Conservation (phyloP, 2,329 filamentous ascomycete species). For the Conoideocrella luteorostrata region DNA sequence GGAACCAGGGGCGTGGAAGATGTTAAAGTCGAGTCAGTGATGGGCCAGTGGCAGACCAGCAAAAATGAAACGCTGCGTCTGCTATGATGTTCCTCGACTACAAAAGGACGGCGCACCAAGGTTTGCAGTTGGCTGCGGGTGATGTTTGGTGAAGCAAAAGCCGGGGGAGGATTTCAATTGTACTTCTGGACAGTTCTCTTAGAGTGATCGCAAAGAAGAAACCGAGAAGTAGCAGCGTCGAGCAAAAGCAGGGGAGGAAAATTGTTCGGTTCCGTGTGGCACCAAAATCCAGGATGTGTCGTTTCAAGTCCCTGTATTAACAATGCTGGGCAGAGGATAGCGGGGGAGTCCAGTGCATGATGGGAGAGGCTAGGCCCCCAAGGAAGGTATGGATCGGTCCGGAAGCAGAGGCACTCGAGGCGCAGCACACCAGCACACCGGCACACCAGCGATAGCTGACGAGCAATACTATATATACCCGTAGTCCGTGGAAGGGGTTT, state of each 20-base stretch:
- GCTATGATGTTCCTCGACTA: neutral
- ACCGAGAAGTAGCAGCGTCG: no score
- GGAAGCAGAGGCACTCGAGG: neutral
- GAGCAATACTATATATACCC: neutral
- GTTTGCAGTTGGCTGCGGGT: neutral
- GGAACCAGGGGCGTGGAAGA: slow-evolving; percentile 1
- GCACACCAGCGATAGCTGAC: neutral
- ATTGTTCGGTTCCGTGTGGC: slow-evolving; percentile 5
- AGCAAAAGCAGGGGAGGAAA: neutral
- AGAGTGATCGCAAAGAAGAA: no score
- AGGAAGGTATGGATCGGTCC: neutral
- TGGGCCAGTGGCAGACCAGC: neutral
- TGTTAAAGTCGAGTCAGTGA: neutral
- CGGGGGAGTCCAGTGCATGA: slow-evolving; percentile 11
- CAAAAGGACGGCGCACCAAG: neutral
- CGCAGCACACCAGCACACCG: no score
- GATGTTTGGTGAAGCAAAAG: neutral
- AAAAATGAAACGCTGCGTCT: neutral
- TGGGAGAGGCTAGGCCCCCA: slow-evolving; percentile 2
- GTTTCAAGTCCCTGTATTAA: slow-evolving; percentile 15
- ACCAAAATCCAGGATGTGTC: slow-evolving; percentile 6
- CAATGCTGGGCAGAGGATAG: slow-evolving; percentile 11
- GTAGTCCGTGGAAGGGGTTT: no score
- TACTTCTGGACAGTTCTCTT: no score
- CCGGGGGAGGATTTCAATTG: neutral